Evolutionary conservation across 129 eudicot genomes (phyloP), one percentile per base, ranked within the genome.

Genomic region (Chrysanthemum seticuspe): DNA sequence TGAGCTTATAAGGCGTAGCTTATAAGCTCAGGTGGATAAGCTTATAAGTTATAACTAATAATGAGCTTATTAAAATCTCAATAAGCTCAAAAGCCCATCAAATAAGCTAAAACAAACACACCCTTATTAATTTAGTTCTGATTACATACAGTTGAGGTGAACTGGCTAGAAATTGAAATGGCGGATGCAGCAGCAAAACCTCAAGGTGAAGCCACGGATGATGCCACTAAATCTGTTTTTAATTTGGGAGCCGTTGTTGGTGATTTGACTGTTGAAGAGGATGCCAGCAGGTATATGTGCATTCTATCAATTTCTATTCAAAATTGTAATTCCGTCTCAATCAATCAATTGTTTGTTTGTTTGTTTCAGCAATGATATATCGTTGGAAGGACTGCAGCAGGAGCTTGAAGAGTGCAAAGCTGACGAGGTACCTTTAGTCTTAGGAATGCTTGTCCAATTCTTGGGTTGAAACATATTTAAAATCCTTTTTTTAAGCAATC

Each of bases 311-410:
- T 23, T 23, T 23, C 0, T 23, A 23, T 23, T 23, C 1, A 23
- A 23, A 23, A 23, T 23, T 23, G 25, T 23, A 23, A 23, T 23
- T 23, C 25, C 1, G 25, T 23, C 25, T 23, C 25, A 23, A 23
- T 23, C 25, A 23, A 23, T 23, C 25, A 23, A 23, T 58, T 67
- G 51, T 31, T 49, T 13, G 58, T 48, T 71, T 74, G 62, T 62
- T 75, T 67, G 13, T 75, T 75, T 57, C 81, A 93, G 98, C 82
- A 93, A 94, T 67, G 98, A 87, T 77, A 76, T 94, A 47, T 94
- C 97, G 54, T 85, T 94, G 64, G 97, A 94, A 82, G 98, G 98
- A 65, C 84, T 94, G 14, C 93, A 94, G 50, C 92, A 94, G 71
- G 98, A 94, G 81, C 89, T 94, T 21, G 87, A 87, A 77, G 98